Base-by-base conservation (phyloP, 2,329 filamentous ascomycete species). In the Phoma herbarum region DNA sequence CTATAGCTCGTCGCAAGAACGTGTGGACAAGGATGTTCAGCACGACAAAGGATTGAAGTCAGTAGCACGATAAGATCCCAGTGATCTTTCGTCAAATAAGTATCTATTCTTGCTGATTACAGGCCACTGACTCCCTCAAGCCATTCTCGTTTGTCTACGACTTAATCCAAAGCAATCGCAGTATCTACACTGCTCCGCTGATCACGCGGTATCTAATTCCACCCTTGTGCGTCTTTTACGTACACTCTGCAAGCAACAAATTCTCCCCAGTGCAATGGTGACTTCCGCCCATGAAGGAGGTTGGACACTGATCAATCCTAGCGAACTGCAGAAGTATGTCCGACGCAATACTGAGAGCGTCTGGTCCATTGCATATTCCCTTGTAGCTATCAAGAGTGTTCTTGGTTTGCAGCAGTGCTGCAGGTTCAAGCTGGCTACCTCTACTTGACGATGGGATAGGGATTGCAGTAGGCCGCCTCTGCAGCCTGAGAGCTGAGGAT, bases 1-100 rank as follows among this genome's bases (percentile, higher is more conserved):
- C 43, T 60, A 60, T 26, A n/a, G 42, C 9, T 60, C 51, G 10
- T 60, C 47, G 12, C 57, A 55, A 18, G 51, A 60, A 28, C 42
- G 54, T 6, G 45, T 42, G 31, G 46, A 48, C n/a, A 54, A 59
- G 14, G 50, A 51, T 4, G n/a, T 42, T 11, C 45, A 50, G 3
- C 49, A 59, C 11, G 31, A 50, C 29, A 50, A 52, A 31, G 37
- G 48, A 8, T 9, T 42, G 26, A 20, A 12, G 20, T 18, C 54
- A 18, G 35, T 14, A 16, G n/a, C 11, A 12, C 37, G 37, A 31
- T 58, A 29, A 52, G 18, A 25, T 8, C 3, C n/a, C 42, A 9
- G 33, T 23, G 14, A 12, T 2, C 37, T 2, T 31, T 12, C 18
- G 11, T 18, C 20, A n/a, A 9, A 22, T 8, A 5, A 42, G 12